Base-by-base conservation (phyloP, 2,329 filamentous ascomycete genomes). In the Phialocephala subalpina region DNA sequence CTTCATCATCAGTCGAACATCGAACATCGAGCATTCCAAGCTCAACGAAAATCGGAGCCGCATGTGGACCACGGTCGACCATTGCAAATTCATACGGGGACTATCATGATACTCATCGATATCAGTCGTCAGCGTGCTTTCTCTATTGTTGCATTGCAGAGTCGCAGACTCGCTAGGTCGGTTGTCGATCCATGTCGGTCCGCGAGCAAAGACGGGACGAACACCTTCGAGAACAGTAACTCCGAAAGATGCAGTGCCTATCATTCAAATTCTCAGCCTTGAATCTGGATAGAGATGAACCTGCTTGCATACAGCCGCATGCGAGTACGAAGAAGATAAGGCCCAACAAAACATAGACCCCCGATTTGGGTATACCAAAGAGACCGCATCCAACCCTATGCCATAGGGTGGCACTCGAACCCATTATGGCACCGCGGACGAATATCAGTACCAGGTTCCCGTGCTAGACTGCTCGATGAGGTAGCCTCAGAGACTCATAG, bases 381-480 rank as follows among this genome's bases (percentile, higher is more conserved):
- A 27, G 27, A 7, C 14, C n/a, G 14, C 49, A 33, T 18, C 25
- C 11, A 53, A 33, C 2, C 16, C 3, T 29, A 53, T 22, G 12
- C 27, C 49, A 16, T 52, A 14, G 27, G 12, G 27, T 12, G 14
- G 11, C 25, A 29, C 25, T 53, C 12, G 49, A 53, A 53, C 22
- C 25, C 3, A 3, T 29, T n/a, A 3, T 7, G 49, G 25, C 12
- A 53, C 3, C 8, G 3, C 2, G 14, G 7, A 53, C 6, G 25
- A 27, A 53, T 53, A 33, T 53, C 49, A 27, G 25, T 25, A 4
- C 49, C 25, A 3, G 9, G 3, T 3, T 53, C 12, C 49, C 49
- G 49, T 33, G 49, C 29, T 8, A 29, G 25, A 53, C 22, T 53
- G 49, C 49, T 33, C 25, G 49, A 29, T 53, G 49, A 53, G 49